Evolutionary conservation across 768 basidiomycete species (phyloP).

Genomic region (Lactarius psammicola): DNA sequence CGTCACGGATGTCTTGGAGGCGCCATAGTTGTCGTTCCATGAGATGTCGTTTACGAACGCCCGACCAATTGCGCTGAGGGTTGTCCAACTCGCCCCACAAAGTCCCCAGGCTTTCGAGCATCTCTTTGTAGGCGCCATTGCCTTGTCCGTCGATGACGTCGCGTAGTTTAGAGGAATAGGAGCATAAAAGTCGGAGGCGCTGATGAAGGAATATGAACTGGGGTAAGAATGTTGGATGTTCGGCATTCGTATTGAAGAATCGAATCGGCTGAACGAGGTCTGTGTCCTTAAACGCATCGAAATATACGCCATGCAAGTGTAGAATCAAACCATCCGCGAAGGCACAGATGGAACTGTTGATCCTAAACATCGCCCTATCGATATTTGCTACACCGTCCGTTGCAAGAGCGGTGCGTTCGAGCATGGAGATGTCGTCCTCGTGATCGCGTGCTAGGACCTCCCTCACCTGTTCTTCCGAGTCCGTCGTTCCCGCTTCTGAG

Average conservation of each 20-base stretch:
- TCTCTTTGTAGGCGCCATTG: background rate
- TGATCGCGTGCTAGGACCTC: background rate
- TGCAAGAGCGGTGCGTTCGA: background rate
- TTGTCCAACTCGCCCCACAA: background rate
- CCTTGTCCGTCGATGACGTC: background rate
- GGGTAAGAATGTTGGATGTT: background rate
- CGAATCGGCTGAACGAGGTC: background rate
- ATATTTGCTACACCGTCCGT: background rate
- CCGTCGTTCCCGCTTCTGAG: background rate
- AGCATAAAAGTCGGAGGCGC: background rate
- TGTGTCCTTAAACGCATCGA: background rate
- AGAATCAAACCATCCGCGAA: background rate
- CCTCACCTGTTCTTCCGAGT: background rate
- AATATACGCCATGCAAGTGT: background rate
- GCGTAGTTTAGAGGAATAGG: background rate
- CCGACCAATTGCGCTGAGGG: background rate
- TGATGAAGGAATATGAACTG: background rate
- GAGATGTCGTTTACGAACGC: background rate
- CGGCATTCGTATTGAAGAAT: background rate
- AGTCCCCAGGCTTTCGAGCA: background rate
- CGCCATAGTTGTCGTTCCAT: background rate
- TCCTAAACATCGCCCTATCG: background rate
- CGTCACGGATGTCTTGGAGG: background rate
- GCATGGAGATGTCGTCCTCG: background rate
- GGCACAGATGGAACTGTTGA: background rate